Conservation (phyloP, 2,329 filamentous ascomycete genomes). For the Aspergillus sp. region DNA sequence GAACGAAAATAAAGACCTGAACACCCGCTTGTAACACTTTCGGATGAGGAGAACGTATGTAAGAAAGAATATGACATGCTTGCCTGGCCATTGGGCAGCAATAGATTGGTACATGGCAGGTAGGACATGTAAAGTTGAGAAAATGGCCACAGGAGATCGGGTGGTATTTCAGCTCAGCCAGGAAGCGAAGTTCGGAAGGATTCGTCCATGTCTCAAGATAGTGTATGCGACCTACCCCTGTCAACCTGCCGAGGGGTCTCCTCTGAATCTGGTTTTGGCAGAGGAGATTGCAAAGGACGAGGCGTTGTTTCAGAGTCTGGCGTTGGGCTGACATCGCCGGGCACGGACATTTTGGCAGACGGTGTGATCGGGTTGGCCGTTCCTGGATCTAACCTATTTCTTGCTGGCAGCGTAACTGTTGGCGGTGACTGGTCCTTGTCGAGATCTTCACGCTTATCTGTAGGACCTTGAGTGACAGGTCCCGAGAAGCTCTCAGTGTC, state of each 20-base stretch:
- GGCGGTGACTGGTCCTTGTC: constrained; percentile 1
- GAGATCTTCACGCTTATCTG: too few relatives aligned
- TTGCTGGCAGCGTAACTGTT: background rate
- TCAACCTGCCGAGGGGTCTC: constrained; percentile 18
- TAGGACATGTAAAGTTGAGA: too few relatives aligned
- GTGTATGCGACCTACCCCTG: constrained; percentile 11
- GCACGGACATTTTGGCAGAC: constrained; percentile 13
- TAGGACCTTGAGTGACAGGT: background rate
- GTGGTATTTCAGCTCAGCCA: too few relatives aligned
- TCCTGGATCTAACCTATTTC: background rate
- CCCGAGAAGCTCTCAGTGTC: constrained; percentile 5
- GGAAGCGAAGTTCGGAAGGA: too few relatives aligned
- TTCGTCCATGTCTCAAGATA: too few relatives aligned
- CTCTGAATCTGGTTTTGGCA: constrained; percentile 16
- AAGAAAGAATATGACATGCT: too few relatives aligned
- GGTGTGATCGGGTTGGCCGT: constrained; percentile 11
- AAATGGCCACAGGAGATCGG: too few relatives aligned
- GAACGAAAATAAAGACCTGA: too few relatives aligned
- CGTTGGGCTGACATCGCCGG: constrained; percentile 12
- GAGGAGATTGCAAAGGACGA: constrained; percentile 22
- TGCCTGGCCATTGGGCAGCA: too few relatives aligned
- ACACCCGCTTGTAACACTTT: too few relatives aligned
- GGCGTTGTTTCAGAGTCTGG: constrained; percentile 25
- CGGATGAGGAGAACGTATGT: too few relatives aligned
- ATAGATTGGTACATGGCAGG: too few relatives aligned